Conservation (phyloP, 139 green algal genomes). For the Coelastrella sp. region DNA sequence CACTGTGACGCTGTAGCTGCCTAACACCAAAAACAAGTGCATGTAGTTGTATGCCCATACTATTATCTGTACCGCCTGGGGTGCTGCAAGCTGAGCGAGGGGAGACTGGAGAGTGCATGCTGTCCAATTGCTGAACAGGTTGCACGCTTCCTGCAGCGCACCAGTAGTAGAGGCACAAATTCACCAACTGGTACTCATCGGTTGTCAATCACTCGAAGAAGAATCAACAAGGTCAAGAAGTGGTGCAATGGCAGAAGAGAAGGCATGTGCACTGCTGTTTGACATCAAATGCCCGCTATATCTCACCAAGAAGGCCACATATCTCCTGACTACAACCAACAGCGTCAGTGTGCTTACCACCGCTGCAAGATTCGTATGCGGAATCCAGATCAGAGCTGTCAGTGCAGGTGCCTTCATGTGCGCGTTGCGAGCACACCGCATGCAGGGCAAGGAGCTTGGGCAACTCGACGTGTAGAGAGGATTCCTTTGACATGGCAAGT, state of each 20-base stretch:
- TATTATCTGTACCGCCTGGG: constrained; percentile 22
- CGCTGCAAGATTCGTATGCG: background rate
- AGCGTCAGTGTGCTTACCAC: background rate
- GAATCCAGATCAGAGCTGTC: constrained; percentile 4
- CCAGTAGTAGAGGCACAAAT: no score
- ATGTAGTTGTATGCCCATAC: constrained; percentile 29
- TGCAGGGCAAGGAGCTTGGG: constrained; percentile 23
- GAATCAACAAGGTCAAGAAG: no score
- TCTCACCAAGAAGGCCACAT: no score
- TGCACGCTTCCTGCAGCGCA: background rate
- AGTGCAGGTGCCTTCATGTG: background rate
- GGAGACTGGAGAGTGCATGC: background rate
- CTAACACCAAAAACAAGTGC: background rate
- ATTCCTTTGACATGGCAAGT: background rate
- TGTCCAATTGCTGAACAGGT: background rate
- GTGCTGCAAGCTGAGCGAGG: constrained; percentile 44
- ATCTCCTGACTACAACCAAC: no score
- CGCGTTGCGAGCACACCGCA: background rate
- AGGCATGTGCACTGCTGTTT: no score
- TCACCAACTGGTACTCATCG: no score
- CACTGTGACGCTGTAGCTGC: background rate
- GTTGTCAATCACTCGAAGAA: no score
- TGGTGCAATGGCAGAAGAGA: no score
- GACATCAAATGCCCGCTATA: no score
- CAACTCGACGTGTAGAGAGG: background rate